phyloP scores from a whole-genome alignment of 2,329 filamentous ascomycete species.

The Xylaria arbuscula region DNA sequence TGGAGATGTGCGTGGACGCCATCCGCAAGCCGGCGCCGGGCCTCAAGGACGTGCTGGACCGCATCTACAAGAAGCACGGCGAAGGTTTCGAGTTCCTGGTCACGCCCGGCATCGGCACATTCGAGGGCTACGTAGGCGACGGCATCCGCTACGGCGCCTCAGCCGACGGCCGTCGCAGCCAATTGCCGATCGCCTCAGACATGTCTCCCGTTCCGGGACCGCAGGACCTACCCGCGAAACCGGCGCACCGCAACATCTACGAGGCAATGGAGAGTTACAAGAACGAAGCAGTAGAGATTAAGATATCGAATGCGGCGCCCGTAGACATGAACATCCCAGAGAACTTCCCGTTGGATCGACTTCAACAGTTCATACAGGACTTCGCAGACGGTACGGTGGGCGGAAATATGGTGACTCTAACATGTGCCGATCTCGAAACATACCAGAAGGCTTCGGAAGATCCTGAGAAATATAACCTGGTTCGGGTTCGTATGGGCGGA shows the following conservation, averaged over 20 bases:
- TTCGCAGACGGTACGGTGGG: constrained; percentile 39
- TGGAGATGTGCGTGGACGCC: constrained; percentile 28
- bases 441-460: constrained; percentile 39
- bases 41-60: constrained; percentile 32
- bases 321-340: constrained; percentile 45
- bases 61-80: constrained; percentile 35
- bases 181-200: constrained; percentile 40
- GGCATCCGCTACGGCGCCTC: constrained; percentile 40
- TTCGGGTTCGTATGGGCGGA: constrained; percentile 43
- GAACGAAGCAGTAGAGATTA: constrained; percentile 29
- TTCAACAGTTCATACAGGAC: constrained; percentile 32
- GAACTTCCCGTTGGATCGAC: constrained; percentile 36
- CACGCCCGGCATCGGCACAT: constrained; percentile 40
- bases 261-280: constrained; percentile 32
- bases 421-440: constrained; percentile 40
- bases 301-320: constrained; percentile 41
- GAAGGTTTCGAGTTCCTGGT: constrained; percentile 39
- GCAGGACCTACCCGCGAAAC: constrained; percentile 37
- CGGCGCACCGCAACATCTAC: constrained; percentile 39
- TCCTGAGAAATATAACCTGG: constrained; percentile 40
- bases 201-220: constrained; percentile 39
- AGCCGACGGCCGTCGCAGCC: constrained; percentile 41
- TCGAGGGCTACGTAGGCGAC: constrained; percentile 43
- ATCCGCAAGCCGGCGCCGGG: constrained; percentile 30
- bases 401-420: constrained; percentile 40